Evolutionary conservation across 306 rosid genomes (phyloP).

Genomic region (Cucurbita maxima): DNA sequence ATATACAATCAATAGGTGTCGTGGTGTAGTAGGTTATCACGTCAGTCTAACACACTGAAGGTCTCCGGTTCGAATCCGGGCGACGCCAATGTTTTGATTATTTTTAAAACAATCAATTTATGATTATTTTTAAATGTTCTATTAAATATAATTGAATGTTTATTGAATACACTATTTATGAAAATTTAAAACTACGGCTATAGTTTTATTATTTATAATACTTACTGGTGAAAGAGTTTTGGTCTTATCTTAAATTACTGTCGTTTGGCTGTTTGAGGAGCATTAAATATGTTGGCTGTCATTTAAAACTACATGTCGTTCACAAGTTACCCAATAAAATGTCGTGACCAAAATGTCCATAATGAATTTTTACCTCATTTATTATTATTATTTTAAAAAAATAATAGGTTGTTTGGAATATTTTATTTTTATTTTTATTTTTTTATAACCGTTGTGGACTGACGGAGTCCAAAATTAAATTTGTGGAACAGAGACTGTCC

Average conservation of each 20-base stretch:
- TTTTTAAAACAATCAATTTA: too few species aligned
- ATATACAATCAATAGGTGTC: background rate
- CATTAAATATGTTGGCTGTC: background rate
- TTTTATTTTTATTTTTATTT: too few species aligned
- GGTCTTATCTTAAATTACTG: background rate
- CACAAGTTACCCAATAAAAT: background rate
- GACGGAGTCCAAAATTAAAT: background rate
- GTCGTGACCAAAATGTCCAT: too few species aligned
- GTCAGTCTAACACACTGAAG: constrained; percentile 91
- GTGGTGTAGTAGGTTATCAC: constrained; percentile 81
- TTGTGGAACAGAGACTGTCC: background rate
- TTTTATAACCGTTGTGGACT: background rate
- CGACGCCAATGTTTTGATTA: background rate
- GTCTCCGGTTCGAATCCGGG: constrained; percentile 29
- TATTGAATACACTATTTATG: background rate
- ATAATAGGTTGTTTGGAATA: too few species aligned
- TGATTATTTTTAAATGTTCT: background rate
- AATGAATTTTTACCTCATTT: too few species aligned
- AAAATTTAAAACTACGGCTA: background rate
- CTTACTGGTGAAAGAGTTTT: background rate
- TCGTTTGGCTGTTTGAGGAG: background rate
- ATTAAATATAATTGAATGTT: background rate
- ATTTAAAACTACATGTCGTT: background rate
- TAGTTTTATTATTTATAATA: background rate
- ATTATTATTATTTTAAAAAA: too few species aligned